Conservation (phyloP, 2,329 filamentous ascomycete species). For the Rosellinia necatrix region DNA sequence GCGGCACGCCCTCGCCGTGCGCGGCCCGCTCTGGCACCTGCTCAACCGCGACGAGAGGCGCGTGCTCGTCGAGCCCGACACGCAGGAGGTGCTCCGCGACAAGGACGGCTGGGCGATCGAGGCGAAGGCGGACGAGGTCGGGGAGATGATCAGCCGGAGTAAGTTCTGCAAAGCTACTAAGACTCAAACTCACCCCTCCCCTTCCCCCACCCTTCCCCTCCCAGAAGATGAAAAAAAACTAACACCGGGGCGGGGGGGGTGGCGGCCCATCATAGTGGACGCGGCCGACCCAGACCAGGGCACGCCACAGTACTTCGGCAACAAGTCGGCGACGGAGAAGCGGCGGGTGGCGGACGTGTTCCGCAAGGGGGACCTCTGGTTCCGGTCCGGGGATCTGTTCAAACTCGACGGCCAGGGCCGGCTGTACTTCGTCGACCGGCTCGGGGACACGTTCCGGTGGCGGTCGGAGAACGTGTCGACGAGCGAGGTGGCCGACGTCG, state of each 20-base stretch:
- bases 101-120: conserved; percentile 68
- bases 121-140: conserved; percentile 64
- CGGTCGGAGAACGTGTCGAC: conserved; percentile 53
- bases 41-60: conserved; percentile 63
- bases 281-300: conserved; percentile 60
- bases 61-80: conserved; percentile 70
- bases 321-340: conserved; percentile 64
- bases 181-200: no score
- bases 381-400: conserved; percentile 69
- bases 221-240: background rate
- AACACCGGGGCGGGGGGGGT: no score
- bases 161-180: background rate
- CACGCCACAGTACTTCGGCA: conserved; percentile 61
- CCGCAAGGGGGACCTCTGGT: conserved; percentile 69
- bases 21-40: conserved; percentile 64
- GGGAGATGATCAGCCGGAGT: conserved; percentile 70
- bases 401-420: conserved; percentile 63
- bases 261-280: conserved; percentile 30
- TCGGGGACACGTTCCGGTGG: conserved; percentile 77
- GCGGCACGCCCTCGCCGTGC: conserved; percentile 67
- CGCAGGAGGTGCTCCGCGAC: conserved; percentile 67
- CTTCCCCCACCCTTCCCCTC: no score
- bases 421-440: conserved; percentile 69
- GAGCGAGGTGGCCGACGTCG: conserved; percentile 48
- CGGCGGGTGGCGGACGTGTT: conserved; percentile 68